Base-by-base conservation (phyloP, 352 stramenopile genomes). In the Phytophthora pseudosyringae region DNA sequence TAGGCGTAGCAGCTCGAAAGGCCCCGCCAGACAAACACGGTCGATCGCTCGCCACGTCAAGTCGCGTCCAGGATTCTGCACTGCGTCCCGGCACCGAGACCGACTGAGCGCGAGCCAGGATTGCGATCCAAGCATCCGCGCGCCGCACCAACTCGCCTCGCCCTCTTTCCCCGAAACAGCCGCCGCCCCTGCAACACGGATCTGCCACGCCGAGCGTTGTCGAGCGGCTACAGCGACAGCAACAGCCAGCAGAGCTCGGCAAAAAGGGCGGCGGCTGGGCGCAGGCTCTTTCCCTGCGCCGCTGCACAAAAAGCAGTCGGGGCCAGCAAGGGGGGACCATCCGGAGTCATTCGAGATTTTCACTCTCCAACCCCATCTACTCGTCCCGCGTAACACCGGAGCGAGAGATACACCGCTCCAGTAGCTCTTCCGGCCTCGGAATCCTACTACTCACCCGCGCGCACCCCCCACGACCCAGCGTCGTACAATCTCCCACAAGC, bases 351-450 rank as follows among this genome's bases (percentile, higher is more conserved):
- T 77, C 49, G 69, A 71, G 65, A 71, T 77, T 75, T 76, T 73
- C 28, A 59, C 62, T 76, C 68, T 64, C 57, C 45, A 63, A 59
- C 69, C 43, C 72, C 71, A 80, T 80, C 72, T 80, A 51, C 68
- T 77, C 60, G 65, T 75, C 47, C 59, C 56, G 64, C 54, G 57
- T 75, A 64, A 64, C 51, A 68, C 65, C 61, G 59, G 58, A 69
- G 58, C 65, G 68, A 77, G 57, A 80, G 72, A 80, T 73, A 80
- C 52, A 64, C 62, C 53, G 52, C 64, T 65, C 44, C 53, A 73
- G 69, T 77, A 80, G 72, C 72, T 80, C 68, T 80, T 77, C 64
- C 64, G 21, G 25, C 28, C 53, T 64, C 35, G 68, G 68, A 80
- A 80, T 75, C 68, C 72, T 77, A 80, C 67, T 76, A 71, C 21